Percentiles rank a stretch among this genome's conserved stretches.
Conservation (phyloP, 176 grass and related monocot genomes). For the Oryza glumipatula region DNA sequence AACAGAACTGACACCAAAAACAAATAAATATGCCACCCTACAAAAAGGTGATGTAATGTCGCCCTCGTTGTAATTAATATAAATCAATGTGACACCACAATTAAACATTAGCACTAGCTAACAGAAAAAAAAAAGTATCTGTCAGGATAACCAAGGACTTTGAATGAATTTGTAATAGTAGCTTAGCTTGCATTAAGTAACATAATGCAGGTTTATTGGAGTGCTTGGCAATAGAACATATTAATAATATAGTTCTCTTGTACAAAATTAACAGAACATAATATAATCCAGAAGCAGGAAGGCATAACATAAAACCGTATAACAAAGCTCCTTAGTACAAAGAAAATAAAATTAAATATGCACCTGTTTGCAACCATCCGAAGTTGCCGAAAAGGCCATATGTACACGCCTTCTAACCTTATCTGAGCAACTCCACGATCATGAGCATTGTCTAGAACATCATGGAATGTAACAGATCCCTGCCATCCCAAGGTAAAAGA, state of each 20-base stretch:
- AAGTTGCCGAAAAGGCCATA: constrained; percentile 99
- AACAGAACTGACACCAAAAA: constrained; percentile 3
- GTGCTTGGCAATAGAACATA: not conserved
- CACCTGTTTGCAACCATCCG: constrained; percentile 98
- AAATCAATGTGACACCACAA: not conserved
- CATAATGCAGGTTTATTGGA: not conserved
- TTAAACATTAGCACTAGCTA: not conserved
- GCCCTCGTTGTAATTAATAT: not conserved
- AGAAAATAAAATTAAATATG: constrained; percentile 16
- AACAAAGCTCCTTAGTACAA: constrained; percentile 9
- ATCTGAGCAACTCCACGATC: constrained; percentile 73
- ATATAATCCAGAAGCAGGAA: not conserved
- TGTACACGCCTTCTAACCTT: constrained; percentile 96
- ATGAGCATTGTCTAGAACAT: constrained; percentile 81
- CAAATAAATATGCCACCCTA: not conserved
- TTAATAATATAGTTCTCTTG: not conserved
- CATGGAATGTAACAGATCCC: constrained; percentile 93
- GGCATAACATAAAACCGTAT: not conserved
- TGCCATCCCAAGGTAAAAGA: constrained; percentile 42
- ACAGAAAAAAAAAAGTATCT: constrained; percentile 9
- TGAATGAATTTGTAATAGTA: constrained; percentile 3
- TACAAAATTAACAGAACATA: constrained; percentile 21
- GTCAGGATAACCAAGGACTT: not conserved
- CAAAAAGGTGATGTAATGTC: not conserved
- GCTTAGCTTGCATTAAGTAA: not conserved